These are phyloP conservation scores for Hypoxylon sp. DNA, from an alignment of 2,329 filamentous ascomycete species.

Conservation along the genomic window DNA sequence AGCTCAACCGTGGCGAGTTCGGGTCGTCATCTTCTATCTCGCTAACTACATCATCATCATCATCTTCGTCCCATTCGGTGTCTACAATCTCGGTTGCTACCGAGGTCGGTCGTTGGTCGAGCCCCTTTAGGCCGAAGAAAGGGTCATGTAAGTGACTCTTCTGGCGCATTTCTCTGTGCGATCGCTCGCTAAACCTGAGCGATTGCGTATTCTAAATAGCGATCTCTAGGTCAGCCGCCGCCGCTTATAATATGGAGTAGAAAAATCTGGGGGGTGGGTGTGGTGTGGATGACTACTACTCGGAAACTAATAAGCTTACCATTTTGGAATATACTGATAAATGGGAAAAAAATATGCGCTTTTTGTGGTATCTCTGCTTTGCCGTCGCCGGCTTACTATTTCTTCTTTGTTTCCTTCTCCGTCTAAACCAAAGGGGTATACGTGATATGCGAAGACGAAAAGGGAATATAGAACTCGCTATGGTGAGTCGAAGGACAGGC, in stretches of 20 bases:
- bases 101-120: constrained; percentile 71
- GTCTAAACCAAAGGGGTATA: constrained; percentile 49
- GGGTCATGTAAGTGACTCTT: constrained; percentile 64
- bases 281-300: constrained; percentile 11
- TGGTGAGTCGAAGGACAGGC: constrained; percentile 44
- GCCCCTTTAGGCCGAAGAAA: constrained; percentile 71
- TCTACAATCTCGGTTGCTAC: constrained; percentile 82
- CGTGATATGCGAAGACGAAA: constrained; percentile 47
- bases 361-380: constrained; percentile 42
- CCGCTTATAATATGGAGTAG: background rate
- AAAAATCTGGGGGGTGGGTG: constrained; percentile 17
- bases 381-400: constrained; percentile 51
- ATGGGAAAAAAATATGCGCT: constrained; percentile 37
- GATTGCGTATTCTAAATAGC: constrained; percentile 46
- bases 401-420: constrained; percentile 34
- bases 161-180: constrained; percentile 65
- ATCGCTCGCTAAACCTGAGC: constrained; percentile 47
- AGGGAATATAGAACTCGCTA: constrained; percentile 46
- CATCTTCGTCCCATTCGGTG: constrained; percentile 79
- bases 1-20: constrained; percentile 73
- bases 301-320: constrained; percentile 41
- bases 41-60: constrained; percentile 69
- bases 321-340: constrained; percentile 39
- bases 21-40: constrained; percentile 67
- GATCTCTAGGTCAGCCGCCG: constrained; percentile 35